Base-by-base conservation (phyloP, 495 filamentous ascomycete genomes). In the Xylaria flabelliformis region DNA sequence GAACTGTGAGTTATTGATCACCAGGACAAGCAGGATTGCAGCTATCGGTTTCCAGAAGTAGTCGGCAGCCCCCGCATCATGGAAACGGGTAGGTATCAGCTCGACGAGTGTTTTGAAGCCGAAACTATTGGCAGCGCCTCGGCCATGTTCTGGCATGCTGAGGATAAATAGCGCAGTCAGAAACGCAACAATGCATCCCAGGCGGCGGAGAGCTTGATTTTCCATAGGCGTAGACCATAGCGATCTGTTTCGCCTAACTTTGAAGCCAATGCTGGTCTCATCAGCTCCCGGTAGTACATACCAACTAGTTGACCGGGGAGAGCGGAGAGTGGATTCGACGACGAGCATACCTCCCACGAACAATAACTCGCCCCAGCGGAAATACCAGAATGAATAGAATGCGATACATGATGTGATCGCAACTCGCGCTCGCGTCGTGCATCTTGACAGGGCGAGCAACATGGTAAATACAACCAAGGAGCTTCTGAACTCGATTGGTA, bases 21-120 rank as follows among this genome's bases (percentile, higher is more conserved):
- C 80, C 21, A 83, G 81, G 7, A 91, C 87, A 68, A 91, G 82
- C 26, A 90, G 76, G 36, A 84, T 76, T 34, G 88, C 86, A 21
- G 88, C 90, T 70, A 88, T 80, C 67, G 81, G 83, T 13, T 85
- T 77, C 77, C 79, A 86, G 78, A 85, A 85, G 79, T 79, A 82
- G 73, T 89, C 85, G 41, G 77, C 85, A 2, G 85, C 83, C 32
- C 86, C 87, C 75, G 87, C 82, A 1, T 84, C 83, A 50, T 85
- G 85, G 70, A 89, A 79, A 65, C 77, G 70, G 3, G 61, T 15
- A 8, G 82, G 21, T 82, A 85, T 19, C 85, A 75, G 34, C 76
- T 80, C 56, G 82, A 80, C 85, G 84, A 89, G 19, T 83, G 84
- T 7, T 77, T 76, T 26, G 81, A 83, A 64, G 76, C 73, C 26